Evolutionary conservation across 257 asterid species (phyloP).

Genomic region (Scutellaria minor): DNA sequence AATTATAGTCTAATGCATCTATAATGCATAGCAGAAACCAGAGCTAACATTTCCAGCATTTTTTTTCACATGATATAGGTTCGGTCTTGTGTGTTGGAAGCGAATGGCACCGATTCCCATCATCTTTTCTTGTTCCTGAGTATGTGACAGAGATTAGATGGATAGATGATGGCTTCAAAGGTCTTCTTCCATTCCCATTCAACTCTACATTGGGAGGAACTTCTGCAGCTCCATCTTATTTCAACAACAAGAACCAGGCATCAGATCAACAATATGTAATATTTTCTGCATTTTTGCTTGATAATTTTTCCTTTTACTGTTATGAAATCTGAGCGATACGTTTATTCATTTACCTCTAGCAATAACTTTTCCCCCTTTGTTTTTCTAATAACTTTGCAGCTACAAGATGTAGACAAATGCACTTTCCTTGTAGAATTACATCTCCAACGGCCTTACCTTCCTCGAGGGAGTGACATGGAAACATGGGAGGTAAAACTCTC

Average conservation of each 20-base stretch:
- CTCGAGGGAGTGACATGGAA: slow-evolving; percentile 85
- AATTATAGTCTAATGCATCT: no score
- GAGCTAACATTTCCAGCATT: background rate
- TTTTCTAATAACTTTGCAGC: slow-evolving; percentile 51
- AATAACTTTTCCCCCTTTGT: background rate
- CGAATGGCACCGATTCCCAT: slow-evolving; percentile 98
- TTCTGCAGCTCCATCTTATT: slow-evolving; percentile 84
- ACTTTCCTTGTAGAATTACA: slow-evolving; percentile 86
- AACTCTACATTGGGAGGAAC: slow-evolving; percentile 94
- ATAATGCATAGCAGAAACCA: background rate
- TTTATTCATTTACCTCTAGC: slow-evolving; percentile 6
- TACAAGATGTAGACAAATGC: slow-evolving; percentile 73
- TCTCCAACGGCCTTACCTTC: slow-evolving; percentile 74
- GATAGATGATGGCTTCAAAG: slow-evolving; percentile 96
- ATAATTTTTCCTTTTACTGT: background rate
- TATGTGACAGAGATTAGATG: slow-evolving; percentile 80
- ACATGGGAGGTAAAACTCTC: slow-evolving; percentile 83
- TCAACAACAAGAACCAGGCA: slow-evolving; percentile 90
- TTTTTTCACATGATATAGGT: slow-evolving; percentile 49
- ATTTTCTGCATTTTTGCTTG: slow-evolving; percentile 25
- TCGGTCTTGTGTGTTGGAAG: slow-evolving; percentile 86
- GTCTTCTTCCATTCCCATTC: slow-evolving; percentile 95
- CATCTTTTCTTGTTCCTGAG: slow-evolving; percentile 89
- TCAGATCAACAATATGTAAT: slow-evolving; percentile 91
- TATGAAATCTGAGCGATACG: background rate